Evolutionary conservation across 805 yeast genomes (phyloP).

Genomic region (Kodamaea kakaduensis): DNA sequence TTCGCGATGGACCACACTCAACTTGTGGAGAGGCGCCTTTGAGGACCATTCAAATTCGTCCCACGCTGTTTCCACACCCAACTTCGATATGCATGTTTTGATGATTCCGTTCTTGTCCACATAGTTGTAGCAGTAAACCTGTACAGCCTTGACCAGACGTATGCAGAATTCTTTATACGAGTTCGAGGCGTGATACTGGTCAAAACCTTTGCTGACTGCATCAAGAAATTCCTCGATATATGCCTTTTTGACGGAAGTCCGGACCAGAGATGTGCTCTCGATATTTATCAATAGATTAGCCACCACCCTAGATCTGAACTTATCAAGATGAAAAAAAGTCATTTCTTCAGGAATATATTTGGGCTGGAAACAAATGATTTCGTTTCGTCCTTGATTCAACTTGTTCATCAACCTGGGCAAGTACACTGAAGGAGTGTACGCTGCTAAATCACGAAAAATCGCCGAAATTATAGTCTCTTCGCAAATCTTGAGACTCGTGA

Average conservation of each 20-base stretch:
- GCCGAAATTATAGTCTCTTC: constrained; percentile 20
- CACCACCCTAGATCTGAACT: constrained; percentile 18
- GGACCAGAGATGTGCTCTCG: constrained; percentile 10
- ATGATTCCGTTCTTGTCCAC: constrained; percentile 15
- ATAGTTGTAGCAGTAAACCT: constrained; percentile 14
- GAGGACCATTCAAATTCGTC: constrained; percentile 22
- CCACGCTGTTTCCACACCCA: constrained; percentile 26
- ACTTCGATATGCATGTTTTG: constrained; percentile 20
- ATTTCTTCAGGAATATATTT: constrained; percentile 16
- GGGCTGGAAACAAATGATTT: constrained; percentile 18
- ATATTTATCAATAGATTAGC: constrained; percentile 19
- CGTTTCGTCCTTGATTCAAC: constrained; percentile 15
- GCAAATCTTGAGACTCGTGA: constrained; percentile 18
- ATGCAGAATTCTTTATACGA: constrained; percentile 31
- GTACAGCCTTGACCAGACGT: constrained; percentile 21
- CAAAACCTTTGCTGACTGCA: constrained; percentile 25
- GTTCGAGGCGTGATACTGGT: constrained; percentile 18
- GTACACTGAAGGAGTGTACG: constrained; percentile 25
- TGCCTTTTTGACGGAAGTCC: constrained; percentile 11
- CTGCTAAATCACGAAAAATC: constrained; percentile 23
- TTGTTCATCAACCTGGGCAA: constrained; percentile 19
- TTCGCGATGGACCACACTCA: constrained; percentile 26
- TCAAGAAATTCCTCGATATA: constrained; percentile 21
- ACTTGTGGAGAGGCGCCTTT: constrained; percentile 20
- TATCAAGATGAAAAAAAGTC: constrained; percentile 17